Conservation (phyloP, 306 rosid genomes). For the Dalbergia cultrata region DNA sequence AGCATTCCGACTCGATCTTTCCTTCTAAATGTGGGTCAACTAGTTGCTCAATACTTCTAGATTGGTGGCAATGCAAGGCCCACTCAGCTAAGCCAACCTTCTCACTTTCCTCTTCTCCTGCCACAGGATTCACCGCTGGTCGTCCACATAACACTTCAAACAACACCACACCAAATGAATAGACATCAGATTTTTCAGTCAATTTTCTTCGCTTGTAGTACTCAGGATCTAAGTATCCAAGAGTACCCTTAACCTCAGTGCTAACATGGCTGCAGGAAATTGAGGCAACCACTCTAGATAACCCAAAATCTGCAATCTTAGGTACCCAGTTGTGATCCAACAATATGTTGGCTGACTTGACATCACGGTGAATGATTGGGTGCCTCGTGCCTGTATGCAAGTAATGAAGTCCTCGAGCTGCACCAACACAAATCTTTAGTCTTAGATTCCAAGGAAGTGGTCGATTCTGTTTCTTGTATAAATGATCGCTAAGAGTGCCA, state of each 20-base stretch:
- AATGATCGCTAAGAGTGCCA: constrained; percentile 62
- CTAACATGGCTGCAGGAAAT: constrained; percentile 49
- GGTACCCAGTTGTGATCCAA: constrained; percentile 58
- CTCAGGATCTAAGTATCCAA: constrained; percentile 60
- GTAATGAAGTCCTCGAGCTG: constrained; percentile 70
- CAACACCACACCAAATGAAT: constrained; percentile 71
- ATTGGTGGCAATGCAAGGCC: constrained; percentile 48
- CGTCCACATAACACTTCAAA: constrained; percentile 63
- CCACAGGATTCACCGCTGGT: constrained; percentile 48
- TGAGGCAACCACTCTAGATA: constrained; percentile 51
- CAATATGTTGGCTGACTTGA: constrained; percentile 66
- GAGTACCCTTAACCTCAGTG: constrained; percentile 57
- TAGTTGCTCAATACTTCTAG: constrained; percentile 42
- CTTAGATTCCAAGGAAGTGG: constrained; percentile 59
- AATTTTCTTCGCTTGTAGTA: constrained; percentile 51
- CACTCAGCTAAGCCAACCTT: constrained; percentile 57
- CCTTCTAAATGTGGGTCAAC: constrained; percentile 54
- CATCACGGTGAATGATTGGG: constrained; percentile 62
- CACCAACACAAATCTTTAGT: constrained; percentile 55
- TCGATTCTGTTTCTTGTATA: constrained; percentile 43
- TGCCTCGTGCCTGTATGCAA: constrained; percentile 56
- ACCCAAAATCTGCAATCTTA: constrained; percentile 67
- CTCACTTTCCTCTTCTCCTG: constrained; percentile 46
- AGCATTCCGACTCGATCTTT: constrained; percentile 39
- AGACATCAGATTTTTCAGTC: constrained; percentile 66